Evolutionary conservation across 2,329 filamentous ascomycete genomes (phyloP).

Genomic region (Calonectria pseudoturangicola): DNA sequence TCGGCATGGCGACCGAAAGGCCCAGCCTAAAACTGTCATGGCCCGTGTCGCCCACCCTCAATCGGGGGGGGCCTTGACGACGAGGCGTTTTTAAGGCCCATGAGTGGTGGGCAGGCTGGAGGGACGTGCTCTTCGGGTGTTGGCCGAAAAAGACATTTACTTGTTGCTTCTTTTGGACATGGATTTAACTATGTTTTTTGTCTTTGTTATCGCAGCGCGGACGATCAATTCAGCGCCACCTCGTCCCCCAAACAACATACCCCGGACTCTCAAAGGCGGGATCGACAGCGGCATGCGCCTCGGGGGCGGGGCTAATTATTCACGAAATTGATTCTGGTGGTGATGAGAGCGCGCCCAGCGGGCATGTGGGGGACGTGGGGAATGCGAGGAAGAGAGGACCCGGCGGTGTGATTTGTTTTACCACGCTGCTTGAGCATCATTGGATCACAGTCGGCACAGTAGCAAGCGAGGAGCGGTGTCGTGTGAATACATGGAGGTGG

Average conservation of each 20-base stretch:
- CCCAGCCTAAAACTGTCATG: conserved; percentile 19
- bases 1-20: conserved; percentile 16
- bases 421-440: conserved; percentile 45
- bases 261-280: conserved; percentile 44
- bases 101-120: conserved; percentile 22
- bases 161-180: conserved; percentile 11
- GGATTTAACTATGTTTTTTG: conserved; percentile 30
- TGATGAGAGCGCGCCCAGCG: conserved; percentile 43
- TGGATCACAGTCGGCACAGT: background rate
- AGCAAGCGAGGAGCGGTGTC: conserved; percentile 10
- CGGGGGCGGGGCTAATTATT: conserved; percentile 48
- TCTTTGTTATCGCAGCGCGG: conserved; percentile 24
- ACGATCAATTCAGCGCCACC: conserved; percentile 2
- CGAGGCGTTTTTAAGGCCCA: conserved; percentile 22
- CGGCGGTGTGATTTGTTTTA: conserved; percentile 50
- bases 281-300: conserved; percentile 47
- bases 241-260: conserved; percentile 38
- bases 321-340: conserved; percentile 44
- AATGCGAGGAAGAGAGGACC: conserved; percentile 30
- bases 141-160: conserved; percentile 46
- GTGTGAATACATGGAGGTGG: conserved; percentile 7
- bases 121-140: conserved; percentile 46
- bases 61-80: conserved; percentile 1
- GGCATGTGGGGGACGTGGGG: conserved; percentile 52
- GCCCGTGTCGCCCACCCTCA: conserved; percentile 25